These are phyloP conservation scores for Nannochloropsis oceanica DNA, from an alignment of 108 stramenopile species.

Conservation along the genomic window DNA sequence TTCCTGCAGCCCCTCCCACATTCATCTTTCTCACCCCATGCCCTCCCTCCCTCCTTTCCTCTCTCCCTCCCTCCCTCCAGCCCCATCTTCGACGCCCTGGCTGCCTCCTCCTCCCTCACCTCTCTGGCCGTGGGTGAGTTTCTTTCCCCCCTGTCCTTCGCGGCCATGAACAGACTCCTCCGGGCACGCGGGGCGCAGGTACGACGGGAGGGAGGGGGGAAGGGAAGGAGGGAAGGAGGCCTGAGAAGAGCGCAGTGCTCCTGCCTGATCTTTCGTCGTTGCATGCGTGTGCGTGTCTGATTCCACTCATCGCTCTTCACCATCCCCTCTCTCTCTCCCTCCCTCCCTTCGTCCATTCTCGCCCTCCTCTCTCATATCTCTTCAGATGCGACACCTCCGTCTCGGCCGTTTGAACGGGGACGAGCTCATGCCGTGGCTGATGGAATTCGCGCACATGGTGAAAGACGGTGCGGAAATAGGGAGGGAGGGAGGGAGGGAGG, in stretches of 20 bases:
- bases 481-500: background rate
- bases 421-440: background rate
- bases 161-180: background rate
- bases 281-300: no score
- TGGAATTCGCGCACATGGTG: background rate
- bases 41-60: background rate
- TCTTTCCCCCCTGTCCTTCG: background rate
- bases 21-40: background rate
- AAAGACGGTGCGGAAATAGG: background rate
- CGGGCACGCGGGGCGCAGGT: background rate
- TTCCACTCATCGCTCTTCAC: background rate
- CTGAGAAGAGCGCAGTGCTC: background rate
- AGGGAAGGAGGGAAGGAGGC: background rate
- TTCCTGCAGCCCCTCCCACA: background rate
- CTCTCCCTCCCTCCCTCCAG: background rate
- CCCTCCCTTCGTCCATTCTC: background rate
- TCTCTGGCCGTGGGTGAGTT: background rate
- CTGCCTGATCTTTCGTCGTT: no score
- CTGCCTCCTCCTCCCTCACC: background rate
- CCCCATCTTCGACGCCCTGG: background rate
- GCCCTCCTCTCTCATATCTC: background rate
- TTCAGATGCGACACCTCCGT: background rate
- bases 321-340: background rate
- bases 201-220: background rate
- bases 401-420: background rate